Base-by-base conservation (phyloP, 805 yeast species). In the Kluyveromyces nonfermentans region DNA sequence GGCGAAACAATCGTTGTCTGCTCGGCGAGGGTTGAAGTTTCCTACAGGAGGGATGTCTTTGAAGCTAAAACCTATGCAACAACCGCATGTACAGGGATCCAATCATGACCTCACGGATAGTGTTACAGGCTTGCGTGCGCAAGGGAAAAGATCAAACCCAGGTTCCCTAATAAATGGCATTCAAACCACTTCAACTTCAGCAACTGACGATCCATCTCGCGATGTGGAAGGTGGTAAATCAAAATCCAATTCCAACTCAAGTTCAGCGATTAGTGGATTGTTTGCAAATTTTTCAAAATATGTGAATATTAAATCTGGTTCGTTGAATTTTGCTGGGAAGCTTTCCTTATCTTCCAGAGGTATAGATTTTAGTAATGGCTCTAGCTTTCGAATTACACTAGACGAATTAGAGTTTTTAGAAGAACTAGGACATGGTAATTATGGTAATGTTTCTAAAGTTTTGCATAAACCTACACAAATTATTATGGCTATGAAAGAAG, bases 401-500 rank as follows among this genome's bases (percentile, higher is more conserved):
- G 95, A 87, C 52, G 95, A 93, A 56, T 64, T 85, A 45, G 83
- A 83, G 54, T 78, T 84, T 50, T 70, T 86, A 45, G 95, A 83
- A 41, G 97, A 90, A 63, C 69, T 93, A 37, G 98, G 98, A 2
- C 77, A 90, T 38, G 98, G 98, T 8, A 93, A 93, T 65, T 93
- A 93, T 63, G 98, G 98, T 43, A 85, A 95, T 1, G 98, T 93
- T 7, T 78, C 89, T 18, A 89, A 88, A 63, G 98, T 90, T 2
- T 67, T 86, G 36, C 97, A 93, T 64, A 86, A 81, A 57, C 97
- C 97, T 10, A 88, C 96, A 0, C 85, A 87, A 17, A 84, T 90
- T 16, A 66, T 80, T 16, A 88, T 93, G 97, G 97, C 97, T 1
- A 87, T 93, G 94, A 93, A 93, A 63, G 97, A 93, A 62, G 96